Base-by-base conservation (phyloP, 2,329 filamentous ascomycete species). In the Neopestalotiopsis sp. region DNA sequence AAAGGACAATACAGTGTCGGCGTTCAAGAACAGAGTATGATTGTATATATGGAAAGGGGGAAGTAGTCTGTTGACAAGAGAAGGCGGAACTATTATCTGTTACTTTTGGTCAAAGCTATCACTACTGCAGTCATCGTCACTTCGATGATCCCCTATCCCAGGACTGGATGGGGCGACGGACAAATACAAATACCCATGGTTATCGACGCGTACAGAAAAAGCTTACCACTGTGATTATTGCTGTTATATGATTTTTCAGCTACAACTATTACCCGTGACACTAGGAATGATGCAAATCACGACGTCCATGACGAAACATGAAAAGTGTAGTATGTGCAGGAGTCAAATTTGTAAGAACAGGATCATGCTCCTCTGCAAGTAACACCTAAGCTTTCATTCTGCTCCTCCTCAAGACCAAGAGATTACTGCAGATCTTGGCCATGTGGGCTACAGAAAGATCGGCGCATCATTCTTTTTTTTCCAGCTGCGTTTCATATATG, bases 1-100 rank as follows among this genome's bases (percentile, higher is more conserved):
- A 61, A 42, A 42, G 58, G 60, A 40, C 20, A 34, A 20, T 32
- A 63, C 57, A 20, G 60, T 59, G 63, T 60, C 20, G 34, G 57
- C 13, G 24, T 59, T 24, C 13, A 14, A 10, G 24, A 24, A 28
- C 57, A 34, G 13, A n/a, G 24, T 10, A 34, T 13, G 28, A 17
- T 38, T 17, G 20, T 20, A 38, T 17, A 34, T 38, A 62, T 38
- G 59, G 32, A 5, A 7, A n/a, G 32, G 28, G 17, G 28, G 57
- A 34, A 34, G 34, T 38, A 38, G 34, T 10, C 34, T 7, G 34
- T 7, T 38, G 34, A 38, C 34, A 38, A 10, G 6, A 14, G 6
- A 9, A 7, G 20, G 49, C 49, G 49, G 49, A 56, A 56, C 20
- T 14, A 56, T 13, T 56, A 56, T 24, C 49, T 12, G 49, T 56